Evolutionary conservation across 1,284 basidiomycete genomes (phyloP).

Genomic region (Phlebopus sp.): DNA sequence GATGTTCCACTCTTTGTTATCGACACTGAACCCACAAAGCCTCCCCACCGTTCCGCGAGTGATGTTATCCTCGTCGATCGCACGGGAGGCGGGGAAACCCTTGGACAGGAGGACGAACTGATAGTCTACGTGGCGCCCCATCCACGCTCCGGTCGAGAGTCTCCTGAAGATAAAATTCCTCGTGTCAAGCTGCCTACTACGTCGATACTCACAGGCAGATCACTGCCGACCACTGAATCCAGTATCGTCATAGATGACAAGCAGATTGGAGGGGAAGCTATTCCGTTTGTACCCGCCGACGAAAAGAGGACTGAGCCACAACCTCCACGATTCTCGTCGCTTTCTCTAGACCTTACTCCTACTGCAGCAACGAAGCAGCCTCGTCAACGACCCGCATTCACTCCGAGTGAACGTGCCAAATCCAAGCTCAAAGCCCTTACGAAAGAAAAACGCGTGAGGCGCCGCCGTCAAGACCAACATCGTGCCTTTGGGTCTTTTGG

Average conservation of each 20-base stretch:
- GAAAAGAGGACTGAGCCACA: not conserved
- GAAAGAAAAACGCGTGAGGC: slow-evolving; percentile 22
- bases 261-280: not conserved
- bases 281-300: not conserved
- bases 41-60: slow-evolving; percentile 17
- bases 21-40: slow-evolving; percentile 37
- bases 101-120: slow-evolving; percentile 48
- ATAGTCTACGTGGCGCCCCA: slow-evolving; percentile 65
- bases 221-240: slow-evolving; percentile 5
- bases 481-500: slow-evolving; percentile 49
- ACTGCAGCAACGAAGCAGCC: slow-evolving; percentile 7
- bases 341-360: slow-evolving; percentile 13
- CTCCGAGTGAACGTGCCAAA: slow-evolving; percentile 19
- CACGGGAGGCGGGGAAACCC: slow-evolving; percentile 10
- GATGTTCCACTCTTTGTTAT: slow-evolving; percentile 34
- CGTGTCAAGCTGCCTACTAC: slow-evolving; percentile 20
- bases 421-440: slow-evolving; percentile 21
- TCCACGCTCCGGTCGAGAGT: slow-evolving; percentile 34
- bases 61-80: slow-evolving; percentile 28
- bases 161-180: slow-evolving; percentile 14
- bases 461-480: slow-evolving; percentile 26
- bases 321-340: slow-evolving; percentile 9
- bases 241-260: slow-evolving; percentile 10
- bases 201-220: slow-evolving; percentile 32
- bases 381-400: slow-evolving; percentile 18